phyloP scores from a whole-genome alignment of 352 stramenopile genomes.

The Bremia lactucae region DNA sequence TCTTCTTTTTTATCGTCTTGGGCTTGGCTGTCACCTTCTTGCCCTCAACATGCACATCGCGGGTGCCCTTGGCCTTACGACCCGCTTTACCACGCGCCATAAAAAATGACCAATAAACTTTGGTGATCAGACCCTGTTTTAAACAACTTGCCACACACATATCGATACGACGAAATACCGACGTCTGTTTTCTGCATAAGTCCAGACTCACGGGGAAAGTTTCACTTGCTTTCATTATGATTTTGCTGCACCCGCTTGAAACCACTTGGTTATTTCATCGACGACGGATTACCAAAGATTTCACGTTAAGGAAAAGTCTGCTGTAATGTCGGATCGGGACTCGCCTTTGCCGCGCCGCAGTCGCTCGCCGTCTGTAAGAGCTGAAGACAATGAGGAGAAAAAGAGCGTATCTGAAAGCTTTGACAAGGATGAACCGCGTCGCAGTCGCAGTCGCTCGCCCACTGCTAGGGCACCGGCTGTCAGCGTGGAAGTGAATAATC shows the following conservation, averaged over 20 bases:
- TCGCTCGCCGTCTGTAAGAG: constrained; percentile 16
- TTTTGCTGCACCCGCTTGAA: constrained; percentile 11
- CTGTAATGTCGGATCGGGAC: constrained; percentile 29
- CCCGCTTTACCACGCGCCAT: constrained; percentile 45
- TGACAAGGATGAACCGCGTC: constrained; percentile 8
- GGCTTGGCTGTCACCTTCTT: constrained; percentile 25
- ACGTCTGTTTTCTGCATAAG: constrained; percentile 5
- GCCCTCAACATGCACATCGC: constrained; percentile 23
- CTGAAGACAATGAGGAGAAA: background rate
- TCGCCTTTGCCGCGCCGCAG: constrained; percentile 17
- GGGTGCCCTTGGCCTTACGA: constrained; percentile 23
- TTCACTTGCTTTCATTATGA: constrained; percentile 10
- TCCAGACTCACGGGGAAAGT: background rate
- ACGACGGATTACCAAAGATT: constrained; percentile 17
- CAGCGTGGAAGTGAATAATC: constrained; percentile 24
- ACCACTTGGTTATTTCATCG: constrained; percentile 9
- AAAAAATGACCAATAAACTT: constrained; percentile 3
- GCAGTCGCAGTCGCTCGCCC: constrained; percentile 37
- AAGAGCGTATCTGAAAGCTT: too few species aligned
- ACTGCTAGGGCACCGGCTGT: constrained; percentile 7
- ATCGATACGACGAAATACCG: constrained; percentile 9
- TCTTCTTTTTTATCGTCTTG: constrained; percentile 43
- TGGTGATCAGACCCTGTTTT: background rate
- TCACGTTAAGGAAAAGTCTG: background rate
- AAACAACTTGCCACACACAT: background rate